These are phyloP conservation scores for Phialemonium atrogriseum DNA, from an alignment of 2,329 filamentous ascomycete species.

Conservation along the genomic window DNA sequence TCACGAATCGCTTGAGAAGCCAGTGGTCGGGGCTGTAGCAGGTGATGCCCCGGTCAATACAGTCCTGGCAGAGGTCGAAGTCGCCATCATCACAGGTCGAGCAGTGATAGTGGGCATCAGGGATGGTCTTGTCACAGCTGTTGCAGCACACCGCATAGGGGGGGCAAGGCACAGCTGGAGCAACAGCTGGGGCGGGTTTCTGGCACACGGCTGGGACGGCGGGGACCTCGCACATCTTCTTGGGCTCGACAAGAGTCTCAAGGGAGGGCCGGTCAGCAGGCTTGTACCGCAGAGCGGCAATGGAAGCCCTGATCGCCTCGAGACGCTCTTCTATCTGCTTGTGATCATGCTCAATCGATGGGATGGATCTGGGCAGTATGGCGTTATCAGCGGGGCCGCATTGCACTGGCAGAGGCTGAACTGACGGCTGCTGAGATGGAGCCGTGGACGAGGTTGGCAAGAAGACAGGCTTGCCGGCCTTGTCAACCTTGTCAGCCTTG, in stretches of 20 bases:
- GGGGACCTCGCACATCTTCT: no score
- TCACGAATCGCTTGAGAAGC: conserved; percentile 85
- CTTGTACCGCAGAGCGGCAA: conserved; percentile 3
- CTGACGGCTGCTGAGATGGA: conserved; percentile 8
- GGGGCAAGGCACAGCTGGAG: no score
- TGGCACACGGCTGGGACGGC: no score
- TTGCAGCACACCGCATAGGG: conserved; percentile 93
- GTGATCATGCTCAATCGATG: conserved; percentile 17
- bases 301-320: conserved; percentile 10
- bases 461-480: conserved; percentile 13
- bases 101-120: conserved; percentile 87
- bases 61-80: conserved; percentile 82
- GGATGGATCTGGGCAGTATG: no score
- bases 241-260: background rate
- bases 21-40: conserved; percentile 79
- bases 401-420: no score
- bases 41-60: conserved; percentile 65
- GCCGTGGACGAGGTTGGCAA: conserved; percentile 10
- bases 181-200: background rate
- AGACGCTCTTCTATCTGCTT: conserved; percentile 10
- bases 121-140: conserved; percentile 70
- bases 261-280: background rate
- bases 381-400: no score
- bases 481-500: conserved; percentile 12
- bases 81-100: conserved; percentile 88